Conservation (phyloP, 305 asterid genomes). For the Rubia tinctorum region DNA sequence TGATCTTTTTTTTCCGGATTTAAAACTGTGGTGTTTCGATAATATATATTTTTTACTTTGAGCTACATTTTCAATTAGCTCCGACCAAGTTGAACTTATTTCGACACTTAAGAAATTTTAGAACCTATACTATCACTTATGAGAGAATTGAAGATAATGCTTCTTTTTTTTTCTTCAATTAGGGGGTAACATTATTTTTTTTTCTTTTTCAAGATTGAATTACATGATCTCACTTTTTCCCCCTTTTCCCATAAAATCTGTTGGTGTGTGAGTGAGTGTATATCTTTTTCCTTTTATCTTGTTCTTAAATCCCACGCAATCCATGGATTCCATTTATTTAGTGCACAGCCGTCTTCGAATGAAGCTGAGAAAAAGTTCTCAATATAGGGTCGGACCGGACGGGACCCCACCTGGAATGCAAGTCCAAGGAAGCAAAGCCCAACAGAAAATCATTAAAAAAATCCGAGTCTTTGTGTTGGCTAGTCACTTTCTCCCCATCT, state of each 20-base stretch:
- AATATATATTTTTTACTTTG: no score
- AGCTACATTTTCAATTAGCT: no score
- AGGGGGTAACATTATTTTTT: no score
- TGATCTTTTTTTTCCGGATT: no score
- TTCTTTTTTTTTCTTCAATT: no score
- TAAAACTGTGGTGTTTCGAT: no score
- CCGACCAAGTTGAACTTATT: no score
- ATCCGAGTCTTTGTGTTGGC: slow-evolving; percentile 13
- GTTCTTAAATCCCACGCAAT: slow-evolving; percentile 35
- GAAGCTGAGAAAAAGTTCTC: not conserved
- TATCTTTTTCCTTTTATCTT: not conserved
- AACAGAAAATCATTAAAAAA: slow-evolving; percentile 15
- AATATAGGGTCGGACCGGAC: slow-evolving; percentile 21
- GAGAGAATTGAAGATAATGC: no score
- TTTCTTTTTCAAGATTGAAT: slow-evolving; percentile 16
- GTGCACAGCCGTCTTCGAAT: slow-evolving; percentile 14
- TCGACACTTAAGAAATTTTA: no score
- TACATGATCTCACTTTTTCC: slow-evolving; percentile 19
- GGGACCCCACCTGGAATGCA: slow-evolving; percentile 37
- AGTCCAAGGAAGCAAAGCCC: slow-evolving; percentile 33
- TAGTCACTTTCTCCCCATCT: slow-evolving; percentile 38
- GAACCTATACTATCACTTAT: no score
- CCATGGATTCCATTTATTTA: slow-evolving; percentile 2
- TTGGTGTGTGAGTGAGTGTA: not conserved
- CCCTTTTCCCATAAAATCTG: not conserved